These are phyloP conservation scores for Lathyrus tuberosus DNA, from an alignment of 306 rosid genomes.

Conservation along the genomic window DNA sequence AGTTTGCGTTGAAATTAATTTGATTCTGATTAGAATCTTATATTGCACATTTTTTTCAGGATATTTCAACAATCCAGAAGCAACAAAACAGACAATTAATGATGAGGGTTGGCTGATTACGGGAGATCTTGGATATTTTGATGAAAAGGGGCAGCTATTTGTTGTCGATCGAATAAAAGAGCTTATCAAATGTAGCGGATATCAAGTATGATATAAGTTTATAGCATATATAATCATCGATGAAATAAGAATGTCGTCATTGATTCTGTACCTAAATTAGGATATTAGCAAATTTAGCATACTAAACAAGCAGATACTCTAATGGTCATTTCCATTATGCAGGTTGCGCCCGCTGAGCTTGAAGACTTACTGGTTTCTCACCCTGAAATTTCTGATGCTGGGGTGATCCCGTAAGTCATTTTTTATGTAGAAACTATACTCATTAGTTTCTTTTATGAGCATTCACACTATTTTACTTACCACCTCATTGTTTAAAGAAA, in stretches of 20 bases:
- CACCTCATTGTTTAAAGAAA: no score
- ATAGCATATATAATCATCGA: no score
- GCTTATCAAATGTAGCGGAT: slow-evolving; percentile 53
- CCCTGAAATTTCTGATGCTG: slow-evolving; percentile 51
- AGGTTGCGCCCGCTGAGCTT: slow-evolving; percentile 63
- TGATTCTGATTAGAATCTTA: not conserved
- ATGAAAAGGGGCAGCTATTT: slow-evolving; percentile 47
- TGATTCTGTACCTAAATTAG: no score
- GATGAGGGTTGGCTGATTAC: slow-evolving; percentile 53
- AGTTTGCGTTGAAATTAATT: not conserved
- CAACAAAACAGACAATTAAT: slow-evolving; percentile 47
- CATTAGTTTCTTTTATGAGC: not conserved
- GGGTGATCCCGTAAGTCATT: slow-evolving; percentile 53
- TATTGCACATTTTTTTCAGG: slow-evolving; percentile 46
- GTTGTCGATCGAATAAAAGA: slow-evolving; percentile 59
- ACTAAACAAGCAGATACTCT: not conserved
- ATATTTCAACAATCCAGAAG: slow-evolving; percentile 52
- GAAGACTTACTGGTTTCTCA: slow-evolving; percentile 56
- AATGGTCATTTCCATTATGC: not conserved
- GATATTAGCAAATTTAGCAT: not conserved
- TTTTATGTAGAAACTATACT: not conserved
- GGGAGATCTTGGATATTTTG: slow-evolving; percentile 58
- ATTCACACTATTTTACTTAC: not conserved
- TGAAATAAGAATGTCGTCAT: no score
- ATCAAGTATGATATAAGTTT: slow-evolving; percentile 13